Evolutionary conservation across 2,329 filamentous ascomycete genomes (phyloP), one percentile per base, ranked within the genome.

Genomic region (Neofusicoccum umdonicola): DNA sequence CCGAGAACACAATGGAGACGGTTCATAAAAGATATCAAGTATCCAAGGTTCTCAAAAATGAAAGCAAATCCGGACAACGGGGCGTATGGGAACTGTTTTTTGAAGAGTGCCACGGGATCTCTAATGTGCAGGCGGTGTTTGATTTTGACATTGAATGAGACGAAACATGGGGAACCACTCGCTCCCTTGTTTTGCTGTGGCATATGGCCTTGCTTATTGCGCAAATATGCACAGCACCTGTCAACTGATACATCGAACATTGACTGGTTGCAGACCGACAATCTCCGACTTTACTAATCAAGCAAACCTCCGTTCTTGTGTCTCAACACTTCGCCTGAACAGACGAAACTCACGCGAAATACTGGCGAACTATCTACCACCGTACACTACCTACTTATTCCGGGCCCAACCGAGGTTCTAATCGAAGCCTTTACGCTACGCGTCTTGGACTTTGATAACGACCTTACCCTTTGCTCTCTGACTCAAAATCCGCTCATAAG

Each of bases 381-480:
- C 27, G 27, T 31, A 31, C 27, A 31, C 22, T 22, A 1, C 4
- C 27, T 31, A 31, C 27, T 1, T 31, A 31, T 1, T 31, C 27
- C 27, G 27, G 27, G 27, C 27, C 27, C 27, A 31, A 31, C 27
- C 27, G 27, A 5, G 6, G 27, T 31, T 31, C 27, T 31, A 44
- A 4, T 44, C 37, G 3, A 11, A 15, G 37, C 34, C 19, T 12
- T 0, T 8, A 66, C 19, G 1, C 56, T 47, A 64, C 27, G 31
- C 57, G 4, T 61, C 57, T 11, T 57, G 65, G 17, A 71, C 63
- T 37, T 66, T 68, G 22, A 70, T 51, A 12, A 71, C 63, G 8
- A 69, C 22, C 60, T 65, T 68, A 5, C 69, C 69, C 19, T 62
- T 62, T n/a, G 65, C 66, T 39, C 67, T 57, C 44, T 66, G 63